Evolutionary conservation across 768 basidiomycete species (phyloP).

Genomic region (Terana coerulea): DNA sequence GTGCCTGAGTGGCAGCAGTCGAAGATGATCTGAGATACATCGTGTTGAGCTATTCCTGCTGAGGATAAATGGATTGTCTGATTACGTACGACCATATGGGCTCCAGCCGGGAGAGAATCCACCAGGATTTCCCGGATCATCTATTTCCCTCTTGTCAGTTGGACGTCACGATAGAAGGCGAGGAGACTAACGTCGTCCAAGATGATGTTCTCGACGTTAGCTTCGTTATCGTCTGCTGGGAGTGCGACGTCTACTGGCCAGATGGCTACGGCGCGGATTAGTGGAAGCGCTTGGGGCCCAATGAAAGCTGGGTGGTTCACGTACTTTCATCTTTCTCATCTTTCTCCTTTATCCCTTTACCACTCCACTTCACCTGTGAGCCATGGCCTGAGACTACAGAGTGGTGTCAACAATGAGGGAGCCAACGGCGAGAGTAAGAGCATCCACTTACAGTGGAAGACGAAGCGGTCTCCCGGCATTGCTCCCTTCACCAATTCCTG

Average conservation of each 20-base stretch:
- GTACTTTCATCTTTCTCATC: conserved; percentile 50
- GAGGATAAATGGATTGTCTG: background rate
- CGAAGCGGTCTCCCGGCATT: conserved; percentile 8
- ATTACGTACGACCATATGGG: conserved; percentile 18
- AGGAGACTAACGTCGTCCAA: conserved; percentile 23
- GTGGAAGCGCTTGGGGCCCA: background rate
- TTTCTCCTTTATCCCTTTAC: too few species aligned
- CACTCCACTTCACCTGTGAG: too few species aligned
- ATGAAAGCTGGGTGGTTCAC: background rate
- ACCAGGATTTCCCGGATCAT: conserved; percentile 23
- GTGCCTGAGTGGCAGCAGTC: conserved; percentile 28
- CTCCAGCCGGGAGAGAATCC: conserved; percentile 18
- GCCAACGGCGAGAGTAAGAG: background rate
- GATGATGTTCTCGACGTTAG: conserved; percentile 18
- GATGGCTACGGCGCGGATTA: conserved; percentile 16
- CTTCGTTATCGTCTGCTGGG: background rate
- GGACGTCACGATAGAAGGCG: background rate
- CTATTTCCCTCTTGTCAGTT: conserved; percentile 10
- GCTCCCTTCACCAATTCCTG: conserved; percentile 2
- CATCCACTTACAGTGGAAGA: conserved; percentile 6
- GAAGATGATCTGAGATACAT: conserved; percentile 21
- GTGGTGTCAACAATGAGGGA: background rate
- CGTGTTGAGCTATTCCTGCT: too few species aligned
- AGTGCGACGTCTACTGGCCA: conserved; percentile 20
- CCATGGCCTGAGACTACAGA: conserved; percentile 48